These are phyloP conservation scores for Phytophthora fragariaefolia DNA, from an alignment of 352 stramenopile genomes.

Conservation along the genomic window DNA sequence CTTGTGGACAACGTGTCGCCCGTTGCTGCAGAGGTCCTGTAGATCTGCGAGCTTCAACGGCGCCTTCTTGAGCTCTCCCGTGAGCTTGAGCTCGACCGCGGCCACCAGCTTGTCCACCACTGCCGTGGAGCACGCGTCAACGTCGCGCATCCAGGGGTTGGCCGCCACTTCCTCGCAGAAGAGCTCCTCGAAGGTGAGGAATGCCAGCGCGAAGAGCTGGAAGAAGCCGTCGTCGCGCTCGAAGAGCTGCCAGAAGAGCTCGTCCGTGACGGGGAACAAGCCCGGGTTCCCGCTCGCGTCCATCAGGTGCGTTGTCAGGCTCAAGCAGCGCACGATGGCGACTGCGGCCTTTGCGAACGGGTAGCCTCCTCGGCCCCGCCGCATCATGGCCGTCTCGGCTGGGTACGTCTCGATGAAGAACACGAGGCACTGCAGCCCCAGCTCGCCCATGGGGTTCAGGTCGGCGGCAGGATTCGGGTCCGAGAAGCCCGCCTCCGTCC, in stretches of 20 bases:
- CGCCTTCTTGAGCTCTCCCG: constrained; percentile 47
- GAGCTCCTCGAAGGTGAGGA: constrained; percentile 72
- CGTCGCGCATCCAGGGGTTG: constrained; percentile 43
- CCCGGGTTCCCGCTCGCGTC: constrained; percentile 45
- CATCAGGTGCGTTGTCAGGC: constrained; percentile 58
- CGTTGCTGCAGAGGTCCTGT: constrained; percentile 54
- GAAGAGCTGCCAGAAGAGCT: constrained; percentile 74
- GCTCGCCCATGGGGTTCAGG: constrained; percentile 59
- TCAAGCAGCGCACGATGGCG: constrained; percentile 54
- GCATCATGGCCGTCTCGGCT: constrained; percentile 72
- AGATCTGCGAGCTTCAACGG: constrained; percentile 53
- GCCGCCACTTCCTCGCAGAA: constrained; percentile 63
- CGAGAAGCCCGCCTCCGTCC: constrained; percentile 59
- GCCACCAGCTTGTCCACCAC: constrained; percentile 58
- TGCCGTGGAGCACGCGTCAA: constrained; percentile 37
- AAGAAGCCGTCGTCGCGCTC: constrained; percentile 60
- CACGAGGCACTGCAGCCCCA: constrained; percentile 70
- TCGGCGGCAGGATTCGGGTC: constrained; percentile 59
- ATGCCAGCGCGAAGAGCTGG: constrained; percentile 61
- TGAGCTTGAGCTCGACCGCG: constrained; percentile 46
- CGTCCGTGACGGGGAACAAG: constrained; percentile 55
- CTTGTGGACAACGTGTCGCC: constrained; percentile 37
- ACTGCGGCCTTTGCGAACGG: constrained; percentile 69
- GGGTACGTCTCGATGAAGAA: constrained; percentile 70
- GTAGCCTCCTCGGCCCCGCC: constrained; percentile 58